These are phyloP conservation scores for Penicillium paradoxum DNA, from an alignment of 495 filamentous ascomycete species.

Conservation along the genomic window DNA sequence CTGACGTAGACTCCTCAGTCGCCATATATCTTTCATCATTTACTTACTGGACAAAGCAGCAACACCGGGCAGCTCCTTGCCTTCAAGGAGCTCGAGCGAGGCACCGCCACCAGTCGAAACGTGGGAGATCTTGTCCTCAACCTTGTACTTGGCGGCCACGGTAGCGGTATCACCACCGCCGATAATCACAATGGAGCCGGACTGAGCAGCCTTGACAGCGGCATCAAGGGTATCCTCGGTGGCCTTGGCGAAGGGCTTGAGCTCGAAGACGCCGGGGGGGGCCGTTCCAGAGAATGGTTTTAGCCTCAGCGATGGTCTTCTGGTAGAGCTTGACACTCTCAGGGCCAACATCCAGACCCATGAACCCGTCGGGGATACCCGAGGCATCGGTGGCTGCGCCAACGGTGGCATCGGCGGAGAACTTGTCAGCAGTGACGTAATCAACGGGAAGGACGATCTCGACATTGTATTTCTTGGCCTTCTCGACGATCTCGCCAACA, in stretches of 20 bases:
- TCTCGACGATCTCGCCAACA: conserved; percentile 79
- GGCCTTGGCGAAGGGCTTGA: conserved; percentile 86
- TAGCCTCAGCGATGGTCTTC: conserved; percentile 74
- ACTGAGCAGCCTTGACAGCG: conserved; percentile 70
- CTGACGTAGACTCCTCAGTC: neutral
- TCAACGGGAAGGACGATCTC: conserved; percentile 91
- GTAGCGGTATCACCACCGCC: conserved; percentile 98
- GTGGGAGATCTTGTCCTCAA: conserved; percentile 94
- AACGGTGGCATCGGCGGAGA: conserved; percentile 74
- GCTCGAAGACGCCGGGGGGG: conserved; percentile 95
- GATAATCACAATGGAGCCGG: conserved; percentile 92
- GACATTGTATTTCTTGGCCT: conserved; percentile 94
- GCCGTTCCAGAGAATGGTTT: conserved; percentile 99
- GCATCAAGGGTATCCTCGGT: conserved; percentile 88
- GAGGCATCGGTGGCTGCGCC: conserved; percentile 79
- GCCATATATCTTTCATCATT: conserved; percentile 18
- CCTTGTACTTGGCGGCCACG: conserved; percentile 93
- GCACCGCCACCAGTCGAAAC: conserved; percentile 97
- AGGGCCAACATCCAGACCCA: conserved; percentile 91
- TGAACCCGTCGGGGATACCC: conserved; percentile 94
- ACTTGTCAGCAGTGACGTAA: conserved; percentile 95
- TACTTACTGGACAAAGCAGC: conserved; percentile 88
- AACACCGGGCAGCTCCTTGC: conserved; percentile 95
- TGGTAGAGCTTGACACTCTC: conserved; percentile 82
- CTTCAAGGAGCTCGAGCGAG: conserved; percentile 91